A percentile compares a stretch with the other conserved stretches of the same genome.
phyloP scores from a whole-genome alignment of 1,139 yeast genomes.

The Suhomyces terraborum region DNA sequence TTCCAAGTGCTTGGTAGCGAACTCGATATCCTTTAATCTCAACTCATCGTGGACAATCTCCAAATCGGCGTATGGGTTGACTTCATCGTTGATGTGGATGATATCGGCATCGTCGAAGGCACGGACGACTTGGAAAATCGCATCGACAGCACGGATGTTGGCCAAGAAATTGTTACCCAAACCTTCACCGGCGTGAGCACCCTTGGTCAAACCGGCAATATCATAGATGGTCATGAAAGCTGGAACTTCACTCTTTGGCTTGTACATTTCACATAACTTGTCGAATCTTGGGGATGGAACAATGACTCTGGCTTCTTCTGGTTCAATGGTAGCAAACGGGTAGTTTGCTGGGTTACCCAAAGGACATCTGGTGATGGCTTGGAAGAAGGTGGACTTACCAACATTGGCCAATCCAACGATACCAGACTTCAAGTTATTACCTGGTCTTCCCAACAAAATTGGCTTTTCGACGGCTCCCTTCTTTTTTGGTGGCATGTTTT shows the following conservation, averaged over 20 bases:
- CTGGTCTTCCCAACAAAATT: slow-evolving; percentile 94
- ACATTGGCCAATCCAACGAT: slow-evolving; percentile 97
- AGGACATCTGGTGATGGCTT: slow-evolving; percentile 85
- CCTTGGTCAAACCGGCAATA: slow-evolving; percentile 97
- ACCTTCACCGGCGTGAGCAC: slow-evolving; percentile 98
- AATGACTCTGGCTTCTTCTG: slow-evolving; percentile 96
- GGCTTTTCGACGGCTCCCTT: slow-evolving; percentile 82
- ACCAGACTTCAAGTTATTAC: slow-evolving; percentile 94
- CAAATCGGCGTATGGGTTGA: slow-evolving; percentile 92
- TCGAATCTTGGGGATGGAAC: slow-evolving; percentile 95
- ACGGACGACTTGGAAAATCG: slow-evolving; percentile 96
- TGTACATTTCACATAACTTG: slow-evolving; percentile 66
- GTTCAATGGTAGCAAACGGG: slow-evolving; percentile 98
- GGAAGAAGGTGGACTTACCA: slow-evolving; percentile 92
- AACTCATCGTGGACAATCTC: slow-evolving; percentile 90
- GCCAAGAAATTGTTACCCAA: slow-evolving; percentile 97
- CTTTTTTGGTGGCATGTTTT: slow-evolving; percentile 89
- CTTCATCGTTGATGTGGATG: slow-evolving; percentile 97
- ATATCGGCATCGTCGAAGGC: slow-evolving; percentile 98
- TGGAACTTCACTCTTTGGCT: slow-evolving; percentile 86
- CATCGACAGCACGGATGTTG: slow-evolving; percentile 97
- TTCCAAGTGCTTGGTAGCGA: slow-evolving; percentile 88
- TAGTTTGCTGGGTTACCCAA: slow-evolving; percentile 98
- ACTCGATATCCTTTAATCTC: slow-evolving; percentile 95
- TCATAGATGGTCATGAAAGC: slow-evolving; percentile 93